Evolutionary conservation across 2,329 filamentous ascomycete genomes (phyloP).

Genomic region (Colletotrichum tropicicola): DNA sequence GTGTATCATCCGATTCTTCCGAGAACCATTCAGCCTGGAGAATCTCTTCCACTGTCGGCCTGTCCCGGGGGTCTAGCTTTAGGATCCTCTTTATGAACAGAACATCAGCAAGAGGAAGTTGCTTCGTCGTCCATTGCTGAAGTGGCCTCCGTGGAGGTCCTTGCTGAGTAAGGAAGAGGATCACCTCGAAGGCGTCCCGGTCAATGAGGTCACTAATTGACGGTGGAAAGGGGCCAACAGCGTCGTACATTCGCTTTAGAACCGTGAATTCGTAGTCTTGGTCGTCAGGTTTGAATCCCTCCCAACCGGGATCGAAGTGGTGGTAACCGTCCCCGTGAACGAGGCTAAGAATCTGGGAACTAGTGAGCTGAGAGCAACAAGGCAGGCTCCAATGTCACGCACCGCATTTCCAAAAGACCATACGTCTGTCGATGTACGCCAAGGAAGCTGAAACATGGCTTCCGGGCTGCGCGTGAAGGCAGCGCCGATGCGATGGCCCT

Average conservation of each 20-base stretch:
- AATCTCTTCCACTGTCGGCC: not conserved
- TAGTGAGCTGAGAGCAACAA: not conserved
- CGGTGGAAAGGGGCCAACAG: not conserved
- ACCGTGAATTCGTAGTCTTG: not conserved
- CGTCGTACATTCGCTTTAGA: not conserved
- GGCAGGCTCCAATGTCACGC: accelerated
- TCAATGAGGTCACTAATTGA: not conserved
- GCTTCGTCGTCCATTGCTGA: not conserved
- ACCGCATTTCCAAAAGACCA: not conserved
- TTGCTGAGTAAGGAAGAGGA: not conserved
- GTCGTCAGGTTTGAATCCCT: not conserved
- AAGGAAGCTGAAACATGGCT: not conserved
- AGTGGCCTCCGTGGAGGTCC: not conserved
- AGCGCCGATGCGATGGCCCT: not conserved
- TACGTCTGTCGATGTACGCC: not conserved
- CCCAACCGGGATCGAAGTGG: not conserved
- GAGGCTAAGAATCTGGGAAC: not conserved
- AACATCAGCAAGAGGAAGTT: not conserved
- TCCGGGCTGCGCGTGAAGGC: slow-evolving; percentile 40
- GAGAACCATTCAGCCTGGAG: not conserved
- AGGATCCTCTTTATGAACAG: not conserved
- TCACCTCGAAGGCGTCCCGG: not conserved
- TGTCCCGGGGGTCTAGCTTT: not conserved
- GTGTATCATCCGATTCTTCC: not conserved
- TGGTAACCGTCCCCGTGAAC: not conserved